A percentile compares a stretch with the other conserved stretches of the same genome.
These are phyloP conservation scores for Tetraselmis striata DNA, from an alignment of 139 green algal species.

Conservation along the genomic window DNA sequence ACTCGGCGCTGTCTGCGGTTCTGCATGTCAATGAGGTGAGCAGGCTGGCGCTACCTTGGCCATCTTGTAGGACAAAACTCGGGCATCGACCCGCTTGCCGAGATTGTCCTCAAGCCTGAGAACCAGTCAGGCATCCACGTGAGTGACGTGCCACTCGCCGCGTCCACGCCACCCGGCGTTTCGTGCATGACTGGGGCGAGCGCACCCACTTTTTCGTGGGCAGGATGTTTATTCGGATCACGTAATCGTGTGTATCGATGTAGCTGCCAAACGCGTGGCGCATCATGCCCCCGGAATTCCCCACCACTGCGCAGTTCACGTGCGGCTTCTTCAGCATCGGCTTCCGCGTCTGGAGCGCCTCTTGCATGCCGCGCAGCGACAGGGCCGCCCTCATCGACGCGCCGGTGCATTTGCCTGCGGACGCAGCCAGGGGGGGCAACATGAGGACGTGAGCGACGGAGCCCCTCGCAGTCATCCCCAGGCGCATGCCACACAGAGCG, in stretches of 20 bases:
- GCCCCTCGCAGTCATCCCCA: too few species aligned
- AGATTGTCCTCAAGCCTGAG: conserved; percentile 7
- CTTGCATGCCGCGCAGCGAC: conserved; percentile 1
- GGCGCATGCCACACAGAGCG: not conserved
- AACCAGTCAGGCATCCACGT: not conserved
- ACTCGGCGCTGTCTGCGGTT: too few species aligned
- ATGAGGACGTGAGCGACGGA: too few species aligned
- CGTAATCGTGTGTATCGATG: conserved; percentile 15
- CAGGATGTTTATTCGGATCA: conserved; percentile 13
- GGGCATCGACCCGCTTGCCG: conserved; percentile 9
- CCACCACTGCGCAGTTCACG: conserved; percentile 12
- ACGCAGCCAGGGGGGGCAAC: too few species aligned
- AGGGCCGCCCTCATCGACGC: not conserved
- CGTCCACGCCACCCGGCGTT: too few species aligned
- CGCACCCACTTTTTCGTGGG: conserved; percentile 15
- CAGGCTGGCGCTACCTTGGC: conserved; percentile 5
- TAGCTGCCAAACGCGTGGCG: conserved; percentile 8
- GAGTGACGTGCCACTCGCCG: not conserved
- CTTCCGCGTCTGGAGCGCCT: not conserved
- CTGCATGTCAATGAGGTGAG: too few species aligned
- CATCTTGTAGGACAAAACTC: conserved; percentile 26
- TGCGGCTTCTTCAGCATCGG: conserved; percentile 5
- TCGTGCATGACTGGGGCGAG: not conserved
- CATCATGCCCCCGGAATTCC: conserved; percentile 14
- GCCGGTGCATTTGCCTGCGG: conserved; percentile 3